Evolutionary conservation across 2,329 filamentous ascomycete genomes (phyloP), one percentile per base, ranked within the genome.

Genomic region (Ophiobolus disseminans): DNA sequence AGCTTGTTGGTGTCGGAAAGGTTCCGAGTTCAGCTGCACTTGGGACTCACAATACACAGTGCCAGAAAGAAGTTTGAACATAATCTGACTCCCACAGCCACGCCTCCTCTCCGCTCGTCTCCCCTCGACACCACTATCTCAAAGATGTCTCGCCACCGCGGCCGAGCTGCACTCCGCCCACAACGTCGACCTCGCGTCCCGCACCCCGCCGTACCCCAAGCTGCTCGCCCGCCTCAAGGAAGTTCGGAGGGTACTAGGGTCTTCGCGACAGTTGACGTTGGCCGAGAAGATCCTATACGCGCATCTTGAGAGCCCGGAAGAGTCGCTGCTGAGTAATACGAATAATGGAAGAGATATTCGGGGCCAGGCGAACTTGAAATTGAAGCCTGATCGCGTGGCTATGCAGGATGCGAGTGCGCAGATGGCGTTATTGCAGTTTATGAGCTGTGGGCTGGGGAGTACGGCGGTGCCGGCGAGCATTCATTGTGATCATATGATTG

Each of bases 331-430:
- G 52, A 85, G 84, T 43, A 85, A 86, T 68, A 97, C 92, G 40
- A 83, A 90, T 74, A 90, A 92, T 82, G 93, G 92, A 60, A 84
- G 84, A 41, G 83, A 88, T 66, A 88, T 99, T 54, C 86, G 94
- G 32, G 93, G 93, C 60, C 86, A 86, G 69, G 92, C 91, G 40
- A 97, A 96, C 72, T 82, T 99, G 76, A 96, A 96, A 80, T 88
- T 99, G 74, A 96, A 96, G 76, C 94, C 94, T 17, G 94, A 99
- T 74, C 86, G 94, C 43, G 94, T 97, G 62, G 95, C 95, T 58
- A 99, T 99, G 94, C 94, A 99, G 77, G 94, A 99, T 79, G 94
- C 94, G 11, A 96, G 91, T 22, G 94, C 94, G 5, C 94, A 99
- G 78, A 99, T 99, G 94, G 94, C 94, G 1, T 80, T 99, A 58